Evolutionary conservation across 345 rosid genomes (phyloP), one percentile per base, ranked within the genome.

Genomic region (Capsella bursapastoris): DNA sequence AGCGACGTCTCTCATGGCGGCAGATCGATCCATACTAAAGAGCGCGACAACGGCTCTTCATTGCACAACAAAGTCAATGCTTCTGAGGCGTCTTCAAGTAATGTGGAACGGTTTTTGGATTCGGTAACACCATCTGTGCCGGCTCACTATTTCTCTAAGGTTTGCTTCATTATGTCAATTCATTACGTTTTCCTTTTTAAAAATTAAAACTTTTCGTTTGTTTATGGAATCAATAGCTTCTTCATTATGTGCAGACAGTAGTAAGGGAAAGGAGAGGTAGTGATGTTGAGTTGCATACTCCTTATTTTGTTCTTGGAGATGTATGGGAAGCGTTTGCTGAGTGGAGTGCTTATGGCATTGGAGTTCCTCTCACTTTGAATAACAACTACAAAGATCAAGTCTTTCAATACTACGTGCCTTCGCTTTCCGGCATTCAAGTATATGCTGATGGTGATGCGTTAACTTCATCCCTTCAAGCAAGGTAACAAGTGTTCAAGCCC

Each of bases 311-410:
- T 53, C 85, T 90, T 56, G 93, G 86, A 3, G 91, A 90, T 88
- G 74, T 90, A 11, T 90, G 96, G 93, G 93, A 90, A 70, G 85
- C 91, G 3, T 90, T 88, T 34, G 79, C 81, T 38, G 93, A 90
- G 84, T 88, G 93, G 86, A 90, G 93, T 82, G 96, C 91, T 7
- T 88, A 88, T 74, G 93, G 96, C n/a, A 84, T 82, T 14, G 93
- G 93, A 37, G 89, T 90, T 72, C 93, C 93, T 10, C 83, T 90
- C 16, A 18, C 82, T 56, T 76, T 90, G 79, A 66, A 71, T 51
- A 16, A 71, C 68, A 78, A 71, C 67, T 76, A 45, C n/a, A 76
- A 59, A 12, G 88, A 88, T 80, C 81, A 56, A 31, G 96, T 88
- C n/a, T 72, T 85, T 34, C 93, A 90, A 81, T 90, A 88, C 57